phyloP scores from a whole-genome alignment of 73 alveolate genomes.

The Tetrahymena elliotti region DNA sequence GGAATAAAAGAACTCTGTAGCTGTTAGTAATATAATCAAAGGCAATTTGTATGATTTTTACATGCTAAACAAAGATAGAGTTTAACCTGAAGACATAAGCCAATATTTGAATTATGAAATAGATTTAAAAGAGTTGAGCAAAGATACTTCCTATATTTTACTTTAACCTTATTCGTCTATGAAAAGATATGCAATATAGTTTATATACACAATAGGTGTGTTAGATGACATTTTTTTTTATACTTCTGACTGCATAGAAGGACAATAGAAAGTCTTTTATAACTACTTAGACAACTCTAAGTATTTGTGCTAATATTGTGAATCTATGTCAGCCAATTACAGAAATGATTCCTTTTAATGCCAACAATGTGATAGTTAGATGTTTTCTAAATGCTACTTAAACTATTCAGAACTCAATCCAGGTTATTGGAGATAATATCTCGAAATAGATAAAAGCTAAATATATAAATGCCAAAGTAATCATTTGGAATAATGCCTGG shows the following conservation, averaged over 20 bases:
- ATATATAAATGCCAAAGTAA: background rate
- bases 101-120: background rate
- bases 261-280: background rate
- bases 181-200: no score
- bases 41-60: background rate
- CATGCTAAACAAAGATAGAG: background rate
- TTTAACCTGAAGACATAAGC: background rate
- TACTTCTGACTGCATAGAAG: background rate
- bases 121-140: background rate
- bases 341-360: background rate
- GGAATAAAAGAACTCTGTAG: background rate
- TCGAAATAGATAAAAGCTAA: background rate
- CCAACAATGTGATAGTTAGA: background rate
- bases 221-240: background rate
- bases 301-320: background rate
- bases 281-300: background rate
- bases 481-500: background rate
- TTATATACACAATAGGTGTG: background rate
- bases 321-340: background rate
- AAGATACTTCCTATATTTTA: background rate
- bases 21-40: background rate
- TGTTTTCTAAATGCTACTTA: background rate
- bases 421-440: background rate
- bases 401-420: background rate
- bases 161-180: background rate